Percentiles rank a stretch among this genome's conserved stretches.
Conservation (phyloP, 345 rosid species). For the Euphorbia peplus region DNA sequence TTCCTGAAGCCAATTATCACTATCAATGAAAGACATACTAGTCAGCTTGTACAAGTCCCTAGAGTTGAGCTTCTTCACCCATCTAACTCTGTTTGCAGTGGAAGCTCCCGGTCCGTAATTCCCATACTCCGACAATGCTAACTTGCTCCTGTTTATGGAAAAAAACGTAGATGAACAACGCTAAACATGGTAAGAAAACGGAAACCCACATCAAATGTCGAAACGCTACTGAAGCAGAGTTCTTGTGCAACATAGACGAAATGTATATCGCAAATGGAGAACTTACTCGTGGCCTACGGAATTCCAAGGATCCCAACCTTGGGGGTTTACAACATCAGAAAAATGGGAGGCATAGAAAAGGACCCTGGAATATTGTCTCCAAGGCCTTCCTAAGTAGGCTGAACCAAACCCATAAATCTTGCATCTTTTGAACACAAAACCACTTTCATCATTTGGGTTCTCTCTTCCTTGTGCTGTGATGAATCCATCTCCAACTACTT, state of each 20-base stretch:
- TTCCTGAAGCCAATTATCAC: conserved; percentile 46
- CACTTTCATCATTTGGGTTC: conserved; percentile 30
- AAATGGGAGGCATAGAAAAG: conserved; percentile 40
- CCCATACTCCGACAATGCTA: conserved; percentile 40
- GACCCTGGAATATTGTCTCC: conserved; percentile 54
- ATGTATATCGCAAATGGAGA: neutral
- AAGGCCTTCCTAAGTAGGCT: conserved; percentile 51
- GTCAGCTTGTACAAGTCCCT: conserved; percentile 9
- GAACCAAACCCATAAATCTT: conserved; percentile 36
- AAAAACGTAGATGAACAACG: too few species aligned
- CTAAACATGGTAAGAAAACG: too few species aligned
- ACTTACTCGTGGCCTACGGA: conserved; percentile 34
- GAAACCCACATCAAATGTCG: too few species aligned
- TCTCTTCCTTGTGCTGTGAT: conserved; percentile 60
- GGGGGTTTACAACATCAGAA: conserved; percentile 26
- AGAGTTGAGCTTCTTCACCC: conserved; percentile 37
- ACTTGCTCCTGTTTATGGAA: conserved; percentile 28
- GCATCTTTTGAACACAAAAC: conserved; percentile 59
- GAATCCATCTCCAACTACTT: conserved; percentile 50
- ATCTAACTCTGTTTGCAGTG: conserved; percentile 32
- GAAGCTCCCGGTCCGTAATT: conserved; percentile 49
- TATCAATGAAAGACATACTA: conserved; percentile 41
- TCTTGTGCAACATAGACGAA: too few species aligned
- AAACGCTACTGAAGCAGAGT: too few species aligned
- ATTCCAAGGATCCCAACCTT: conserved; percentile 53